These are phyloP conservation scores for Alnus glutinosa DNA, from an alignment of 306 rosid species.

Conservation along the genomic window DNA sequence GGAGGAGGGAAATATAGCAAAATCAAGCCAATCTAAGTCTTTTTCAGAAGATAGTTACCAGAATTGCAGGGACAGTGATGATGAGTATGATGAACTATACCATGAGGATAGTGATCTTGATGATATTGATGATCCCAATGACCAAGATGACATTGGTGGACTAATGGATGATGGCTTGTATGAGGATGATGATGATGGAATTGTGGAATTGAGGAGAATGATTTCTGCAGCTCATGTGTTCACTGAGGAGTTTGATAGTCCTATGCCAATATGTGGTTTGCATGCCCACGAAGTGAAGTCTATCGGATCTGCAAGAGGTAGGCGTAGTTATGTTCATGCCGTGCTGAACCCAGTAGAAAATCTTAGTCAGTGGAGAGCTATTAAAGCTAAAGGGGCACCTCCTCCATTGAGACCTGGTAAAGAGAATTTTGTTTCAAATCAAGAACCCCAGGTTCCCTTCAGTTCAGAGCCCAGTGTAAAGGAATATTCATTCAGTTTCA, in stretches of 20 bases:
- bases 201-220: conserved; percentile 26
- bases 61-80: conserved; percentile 1
- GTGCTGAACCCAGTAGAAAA: conserved; percentile 80
- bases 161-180: conserved; percentile 25
- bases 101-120: conserved; percentile 50
- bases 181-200: conserved; percentile 37
- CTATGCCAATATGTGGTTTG: conserved; percentile 22
- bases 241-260: conserved; percentile 48
- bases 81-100: conserved; percentile 54
- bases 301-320: conserved; percentile 50
- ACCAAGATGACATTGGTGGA: conserved; percentile 32
- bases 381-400: conserved; percentile 49
- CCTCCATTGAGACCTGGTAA: conserved; percentile 45
- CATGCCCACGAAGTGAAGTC: conserved; percentile 34
- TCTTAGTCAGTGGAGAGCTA: conserved; percentile 69
- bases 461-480: conserved; percentile 34
- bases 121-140: conserved; percentile 38
- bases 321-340: conserved; percentile 68
- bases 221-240: conserved; percentile 25
- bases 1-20: conserved; percentile 32
- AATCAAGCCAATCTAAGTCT: conserved; percentile 43
- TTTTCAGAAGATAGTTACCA: conserved; percentile 48
- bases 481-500: conserved; percentile 41
- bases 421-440: conserved; percentile 47
- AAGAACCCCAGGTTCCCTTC: conserved; percentile 40